Evolutionary conservation across 805 yeast genomes (phyloP).

Genomic region (Candida wancherniae): DNA sequence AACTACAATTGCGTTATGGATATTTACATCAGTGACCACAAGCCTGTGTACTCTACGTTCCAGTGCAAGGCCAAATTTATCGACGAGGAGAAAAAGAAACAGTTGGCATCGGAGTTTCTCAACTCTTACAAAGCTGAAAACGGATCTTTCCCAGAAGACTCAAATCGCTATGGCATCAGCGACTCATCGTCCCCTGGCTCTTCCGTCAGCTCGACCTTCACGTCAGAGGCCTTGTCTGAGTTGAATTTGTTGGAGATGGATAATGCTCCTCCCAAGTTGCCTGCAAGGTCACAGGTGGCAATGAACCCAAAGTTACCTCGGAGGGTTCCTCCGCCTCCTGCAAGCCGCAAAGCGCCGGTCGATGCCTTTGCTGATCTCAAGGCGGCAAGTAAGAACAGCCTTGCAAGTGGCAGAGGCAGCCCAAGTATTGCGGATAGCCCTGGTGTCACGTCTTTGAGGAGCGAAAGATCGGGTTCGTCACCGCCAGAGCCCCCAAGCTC

Average conservation of each 20-base stretch:
- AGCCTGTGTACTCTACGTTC: slow-evolving; percentile 85
- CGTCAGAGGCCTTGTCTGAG: slow-evolving; percentile 29
- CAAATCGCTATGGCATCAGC: slow-evolving; percentile 7
- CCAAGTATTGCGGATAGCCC: no score
- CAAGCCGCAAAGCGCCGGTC: slow-evolving; percentile 16
- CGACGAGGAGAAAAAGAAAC: slow-evolving; percentile 38
- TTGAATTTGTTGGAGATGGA: slow-evolving; percentile 33
- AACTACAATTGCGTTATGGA: slow-evolving; percentile 63
- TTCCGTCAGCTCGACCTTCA: slow-evolving; percentile 14
- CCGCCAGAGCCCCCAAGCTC: slow-evolving; percentile 10
- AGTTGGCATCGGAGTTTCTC: slow-evolving; percentile 26
- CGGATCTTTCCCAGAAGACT: slow-evolving; percentile 16
- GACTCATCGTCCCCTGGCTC: slow-evolving; percentile 7
- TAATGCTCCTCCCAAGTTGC: slow-evolving; percentile 21
- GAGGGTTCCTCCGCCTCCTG: slow-evolving; percentile 31
- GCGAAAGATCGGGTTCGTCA: no score
- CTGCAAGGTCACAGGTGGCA: slow-evolving; percentile 14
- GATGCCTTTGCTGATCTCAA: neutral
- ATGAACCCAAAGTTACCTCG: slow-evolving; percentile 17
- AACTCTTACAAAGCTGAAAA: slow-evolving; percentile 27
- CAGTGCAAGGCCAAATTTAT: slow-evolving; percentile 60
- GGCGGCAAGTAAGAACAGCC: slow-evolving; percentile 1
- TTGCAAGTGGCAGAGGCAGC: no score
- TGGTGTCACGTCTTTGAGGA: no score
- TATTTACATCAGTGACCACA: slow-evolving; percentile 76